Conservation (phyloP, 208 protist species). For the Trypanosoma congolense region DNA sequence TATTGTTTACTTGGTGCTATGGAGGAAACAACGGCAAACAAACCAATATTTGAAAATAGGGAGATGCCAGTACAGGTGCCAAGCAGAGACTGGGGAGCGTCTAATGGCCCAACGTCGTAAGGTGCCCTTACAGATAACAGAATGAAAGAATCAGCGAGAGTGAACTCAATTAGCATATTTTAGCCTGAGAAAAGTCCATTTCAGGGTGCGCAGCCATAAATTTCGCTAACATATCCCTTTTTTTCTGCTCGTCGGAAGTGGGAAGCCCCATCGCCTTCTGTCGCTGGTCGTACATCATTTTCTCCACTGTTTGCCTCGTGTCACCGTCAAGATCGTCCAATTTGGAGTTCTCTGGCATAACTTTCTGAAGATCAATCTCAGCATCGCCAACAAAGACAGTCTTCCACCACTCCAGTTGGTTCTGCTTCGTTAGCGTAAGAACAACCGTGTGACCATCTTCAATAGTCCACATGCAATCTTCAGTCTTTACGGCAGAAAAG, state of each 20-base stretch:
- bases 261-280: conserved; percentile 92
- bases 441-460: conserved; percentile 85
- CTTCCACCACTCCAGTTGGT: conserved; percentile 93
- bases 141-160: no score
- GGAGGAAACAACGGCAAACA: no score
- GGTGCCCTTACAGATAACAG: no score
- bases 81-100: no score
- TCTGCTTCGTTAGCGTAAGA: conserved; percentile 85
- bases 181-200: conserved; percentile 95
- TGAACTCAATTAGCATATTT: conserved; percentile 90
- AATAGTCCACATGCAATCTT: conserved; percentile 92
- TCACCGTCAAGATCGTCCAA: conserved; percentile 92
- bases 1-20: no score
- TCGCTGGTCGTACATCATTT: conserved; percentile 96
- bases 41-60: no score
- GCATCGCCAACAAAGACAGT: conserved; percentile 79
- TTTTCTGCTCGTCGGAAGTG: conserved; percentile 92
- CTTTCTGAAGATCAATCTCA: conserved; percentile 92
- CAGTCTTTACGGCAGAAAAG: conserved; percentile 51
- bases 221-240: conserved; percentile 91
- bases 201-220: conserved; percentile 94
- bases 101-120: no score
- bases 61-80: no score
- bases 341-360: conserved; percentile 93
- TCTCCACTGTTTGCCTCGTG: conserved; percentile 92